A percentile compares a stretch with the other conserved stretches of the same genome.
Conservation (phyloP, 129 eudicot genomes). For the Tanacetum coccineum region DNA sequence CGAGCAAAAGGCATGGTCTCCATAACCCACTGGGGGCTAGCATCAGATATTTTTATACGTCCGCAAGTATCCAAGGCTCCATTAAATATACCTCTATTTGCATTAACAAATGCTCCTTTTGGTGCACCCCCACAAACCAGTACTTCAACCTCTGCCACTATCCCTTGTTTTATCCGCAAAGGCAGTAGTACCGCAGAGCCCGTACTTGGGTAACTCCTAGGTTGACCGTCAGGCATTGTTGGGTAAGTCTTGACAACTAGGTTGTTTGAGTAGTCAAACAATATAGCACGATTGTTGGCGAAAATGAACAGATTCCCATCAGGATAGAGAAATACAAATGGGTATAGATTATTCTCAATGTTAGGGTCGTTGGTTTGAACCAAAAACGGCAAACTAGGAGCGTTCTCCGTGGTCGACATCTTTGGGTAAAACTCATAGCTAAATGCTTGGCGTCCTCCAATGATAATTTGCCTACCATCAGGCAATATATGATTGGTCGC, state of each 20-base stretch:
- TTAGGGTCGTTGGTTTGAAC: constrained; percentile 51
- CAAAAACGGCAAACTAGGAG: constrained; percentile 43
- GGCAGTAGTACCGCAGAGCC: constrained; percentile 82
- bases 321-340: constrained; percentile 59
- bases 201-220: constrained; percentile 70
- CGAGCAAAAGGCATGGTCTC: constrained; percentile 76
- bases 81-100: constrained; percentile 37
- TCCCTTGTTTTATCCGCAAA: constrained; percentile 29
- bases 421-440: constrained; percentile 75
- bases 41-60: constrained; percentile 48
- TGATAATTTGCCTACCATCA: constrained; percentile 54
- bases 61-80: constrained; percentile 54
- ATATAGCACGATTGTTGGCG: constrained; percentile 74
- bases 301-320: constrained; percentile 74
- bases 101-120: constrained; percentile 39
- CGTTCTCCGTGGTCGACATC: constrained; percentile 9
- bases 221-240: constrained; percentile 61
- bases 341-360: constrained; percentile 71
- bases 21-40: constrained; percentile 50
- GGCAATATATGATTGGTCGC: constrained; percentile 67
- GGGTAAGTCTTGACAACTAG: constrained; percentile 60
- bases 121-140: constrained; percentile 85
- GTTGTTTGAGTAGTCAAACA: constrained; percentile 42
- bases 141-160: constrained; percentile 35
- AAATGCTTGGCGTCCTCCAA: constrained; percentile 69